Percentiles rank a stretch among this genome's conserved stretches.
Evolutionary conservation across 176 grass and related monocot species (phyloP).

Genomic region (Juncus inflexus): DNA sequence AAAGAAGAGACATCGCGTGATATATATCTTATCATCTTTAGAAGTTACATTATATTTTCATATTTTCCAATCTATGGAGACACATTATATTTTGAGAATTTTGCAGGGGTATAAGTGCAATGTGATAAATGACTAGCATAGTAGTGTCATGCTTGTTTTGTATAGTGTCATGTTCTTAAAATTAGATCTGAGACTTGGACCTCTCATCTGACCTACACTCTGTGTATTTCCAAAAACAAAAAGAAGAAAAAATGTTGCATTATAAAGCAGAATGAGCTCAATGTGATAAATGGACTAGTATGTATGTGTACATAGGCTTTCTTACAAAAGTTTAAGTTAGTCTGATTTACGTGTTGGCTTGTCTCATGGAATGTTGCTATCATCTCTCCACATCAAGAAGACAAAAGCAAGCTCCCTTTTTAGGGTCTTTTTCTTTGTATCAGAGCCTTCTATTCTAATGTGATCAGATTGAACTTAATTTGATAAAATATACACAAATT

Average conservation of each 20-base stretch:
- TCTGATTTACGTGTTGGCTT: constrained; percentile 27
- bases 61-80: no score
- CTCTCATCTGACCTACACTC: not conserved
- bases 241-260: constrained; percentile 15
- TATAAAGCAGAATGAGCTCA: constrained; percentile 1
- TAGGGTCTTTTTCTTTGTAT: no score
- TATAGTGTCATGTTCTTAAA: not conserved
- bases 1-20: not conserved
- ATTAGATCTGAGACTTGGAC: constrained; percentile 20
- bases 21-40: not conserved
- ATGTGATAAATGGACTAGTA: constrained; percentile 4
- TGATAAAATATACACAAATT: no score
- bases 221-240: not conserved
- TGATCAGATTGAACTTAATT: no score
- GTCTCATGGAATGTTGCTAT: constrained; percentile 35
- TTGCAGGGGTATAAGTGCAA: no score
- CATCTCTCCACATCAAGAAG: not conserved
- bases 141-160: no score
- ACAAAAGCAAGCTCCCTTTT: no score
- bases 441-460: no score
- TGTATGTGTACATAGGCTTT: not conserved
- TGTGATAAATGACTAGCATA: no score
- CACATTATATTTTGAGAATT: no score
- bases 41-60: no score
- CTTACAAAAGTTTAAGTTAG: constrained; percentile 3